Conservation (phyloP, 129 eudicot species). For the Pseudognaphalium luteoalbum region DNA sequence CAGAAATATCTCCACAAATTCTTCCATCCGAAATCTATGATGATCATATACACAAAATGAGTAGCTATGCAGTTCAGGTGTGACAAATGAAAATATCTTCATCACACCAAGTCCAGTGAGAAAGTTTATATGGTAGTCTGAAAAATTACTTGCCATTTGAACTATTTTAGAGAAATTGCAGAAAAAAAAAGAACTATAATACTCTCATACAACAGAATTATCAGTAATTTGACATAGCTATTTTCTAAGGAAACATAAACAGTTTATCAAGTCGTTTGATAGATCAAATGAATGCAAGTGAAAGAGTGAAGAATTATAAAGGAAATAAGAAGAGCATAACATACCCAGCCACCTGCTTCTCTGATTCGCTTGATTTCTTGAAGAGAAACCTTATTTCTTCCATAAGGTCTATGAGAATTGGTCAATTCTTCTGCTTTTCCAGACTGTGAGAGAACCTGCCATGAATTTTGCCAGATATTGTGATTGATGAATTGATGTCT, state of each 20-base stretch:
- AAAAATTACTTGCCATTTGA: neutral
- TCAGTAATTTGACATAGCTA: neutral
- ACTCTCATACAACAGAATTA: neutral
- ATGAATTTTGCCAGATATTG: conserved; percentile 5
- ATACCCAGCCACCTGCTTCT: conserved; percentile 99
- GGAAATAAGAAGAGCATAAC: conserved; percentile 37
- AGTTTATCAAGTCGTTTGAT: too few relatives aligned
- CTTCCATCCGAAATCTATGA: conserved; percentile 85
- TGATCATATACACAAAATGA: conserved; percentile 20
- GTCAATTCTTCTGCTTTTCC: conserved; percentile 91
- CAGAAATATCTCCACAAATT: conserved; percentile 95
- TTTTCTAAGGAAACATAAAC: neutral
- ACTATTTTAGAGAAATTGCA: conserved; percentile 7
- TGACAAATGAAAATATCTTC: neutral
- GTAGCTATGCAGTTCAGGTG: neutral
- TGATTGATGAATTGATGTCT: neutral
- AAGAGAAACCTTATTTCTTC: conserved; percentile 75
- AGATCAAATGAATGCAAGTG: neutral
- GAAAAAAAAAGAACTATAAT: neutral
- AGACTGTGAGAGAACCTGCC: conserved; percentile 80
- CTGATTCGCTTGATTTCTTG: conserved; percentile 78
- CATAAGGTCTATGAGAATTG: conserved; percentile 88
- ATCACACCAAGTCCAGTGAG: neutral
- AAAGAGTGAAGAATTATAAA: neutral
- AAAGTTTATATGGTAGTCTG: too few relatives aligned